phyloP scores from a whole-genome alignment of 768 basidiomycete species.

The Kwoniella europaea region DNA sequence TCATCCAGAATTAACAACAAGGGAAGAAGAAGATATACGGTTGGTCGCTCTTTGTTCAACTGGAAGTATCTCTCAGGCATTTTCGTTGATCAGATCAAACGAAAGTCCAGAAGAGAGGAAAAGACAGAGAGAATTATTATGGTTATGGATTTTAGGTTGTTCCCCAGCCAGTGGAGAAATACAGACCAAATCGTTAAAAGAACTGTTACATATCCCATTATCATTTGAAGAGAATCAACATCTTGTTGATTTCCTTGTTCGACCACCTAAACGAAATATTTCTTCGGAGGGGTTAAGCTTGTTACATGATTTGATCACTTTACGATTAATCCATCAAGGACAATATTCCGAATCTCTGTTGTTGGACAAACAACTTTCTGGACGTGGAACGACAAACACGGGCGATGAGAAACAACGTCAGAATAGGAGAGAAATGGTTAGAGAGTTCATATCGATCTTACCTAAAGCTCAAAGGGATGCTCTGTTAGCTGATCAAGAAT shows the following conservation, averaged over 20 bases:
- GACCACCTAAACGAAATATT: constrained; percentile 36
- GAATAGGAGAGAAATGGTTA: constrained; percentile 49
- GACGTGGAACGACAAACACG: constrained; percentile 16
- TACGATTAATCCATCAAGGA: constrained; percentile 51
- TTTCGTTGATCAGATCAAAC: constrained; percentile 36
- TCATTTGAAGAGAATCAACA: constrained; percentile 39
- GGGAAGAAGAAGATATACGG: constrained; percentile 25
- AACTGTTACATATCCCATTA: constrained; percentile 46
- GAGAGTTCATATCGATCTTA: constrained; percentile 51
- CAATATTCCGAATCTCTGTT: constrained; percentile 48
- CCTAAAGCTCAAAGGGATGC: constrained; percentile 46
- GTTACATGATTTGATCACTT: constrained; percentile 49
- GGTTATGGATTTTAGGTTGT: constrained; percentile 41
- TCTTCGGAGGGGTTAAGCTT: constrained; percentile 31
- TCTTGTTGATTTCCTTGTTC: constrained; percentile 42
- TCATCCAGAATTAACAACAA: constrained; percentile 16
- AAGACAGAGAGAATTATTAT: constrained; percentile 32
- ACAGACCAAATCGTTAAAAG: constrained; percentile 30
- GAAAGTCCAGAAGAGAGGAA: constrained; percentile 9
- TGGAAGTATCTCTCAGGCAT: constrained; percentile 34
- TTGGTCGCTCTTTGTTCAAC: constrained; percentile 27
- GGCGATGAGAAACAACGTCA: constrained; percentile 42
- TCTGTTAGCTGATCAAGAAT: constrained; percentile 29
- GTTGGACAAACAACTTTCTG: constrained; percentile 47
- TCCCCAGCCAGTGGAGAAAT: constrained; percentile 25